Conservation (phyloP, 2,329 filamentous ascomycete species). For the Alternaria dauci region DNA sequence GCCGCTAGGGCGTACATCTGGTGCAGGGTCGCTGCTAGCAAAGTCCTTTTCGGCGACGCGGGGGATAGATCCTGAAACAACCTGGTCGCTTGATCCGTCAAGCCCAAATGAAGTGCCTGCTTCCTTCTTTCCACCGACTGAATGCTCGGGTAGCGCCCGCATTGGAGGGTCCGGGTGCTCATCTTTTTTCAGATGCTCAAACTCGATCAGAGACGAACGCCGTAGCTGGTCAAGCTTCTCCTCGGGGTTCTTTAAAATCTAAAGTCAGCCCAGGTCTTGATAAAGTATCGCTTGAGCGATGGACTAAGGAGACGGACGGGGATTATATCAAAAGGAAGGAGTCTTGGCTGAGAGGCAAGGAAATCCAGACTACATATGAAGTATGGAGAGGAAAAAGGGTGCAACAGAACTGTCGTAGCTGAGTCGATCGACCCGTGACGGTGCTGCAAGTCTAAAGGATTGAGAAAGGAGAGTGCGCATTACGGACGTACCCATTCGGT, state of each 20-base stretch:
- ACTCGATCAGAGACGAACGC: conserved; percentile 54
- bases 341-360: too few species aligned
- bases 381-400: too few species aligned
- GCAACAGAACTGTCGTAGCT: too few species aligned
- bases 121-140: conserved; percentile 22
- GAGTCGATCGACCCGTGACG: too few species aligned
- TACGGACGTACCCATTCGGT: conserved; percentile 87
- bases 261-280: conserved; percentile 38
- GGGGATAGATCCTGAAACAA: conserved; percentile 2
- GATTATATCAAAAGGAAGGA: too few species aligned
- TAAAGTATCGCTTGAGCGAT: not conserved
- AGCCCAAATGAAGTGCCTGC: conserved; percentile 3
- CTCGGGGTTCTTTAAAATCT: conserved; percentile 54
- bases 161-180: conserved; percentile 42
- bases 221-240: conserved; percentile 58
- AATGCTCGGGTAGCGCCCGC: conserved; percentile 50
- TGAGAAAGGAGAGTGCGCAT: conserved; percentile 45
- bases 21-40: conserved; percentile 8
- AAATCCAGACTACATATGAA: too few species aligned
- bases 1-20: conserved; percentile 1
- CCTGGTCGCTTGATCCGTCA: conserved; percentile 1
- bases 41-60: conserved; percentile 14
- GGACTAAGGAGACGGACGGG: not conserved
- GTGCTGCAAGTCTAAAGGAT: too few species aligned
- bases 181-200: conserved; percentile 51